phyloP scores from a whole-genome alignment of 202 grass and related monocot genomes.

The Sporobolus alterniflorus region DNA sequence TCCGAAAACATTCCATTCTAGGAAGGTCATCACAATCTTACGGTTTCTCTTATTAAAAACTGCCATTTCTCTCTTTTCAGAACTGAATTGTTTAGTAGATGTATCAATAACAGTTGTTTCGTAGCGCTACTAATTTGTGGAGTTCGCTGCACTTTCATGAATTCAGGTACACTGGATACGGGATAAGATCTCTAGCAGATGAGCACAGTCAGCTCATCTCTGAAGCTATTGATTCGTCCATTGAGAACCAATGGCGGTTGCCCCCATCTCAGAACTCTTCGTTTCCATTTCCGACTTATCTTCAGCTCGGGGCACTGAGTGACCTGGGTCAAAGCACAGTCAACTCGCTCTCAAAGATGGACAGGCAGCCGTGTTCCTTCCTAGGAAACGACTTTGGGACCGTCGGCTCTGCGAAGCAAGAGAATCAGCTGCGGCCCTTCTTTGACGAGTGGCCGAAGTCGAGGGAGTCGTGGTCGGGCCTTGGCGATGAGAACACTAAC shows the following conservation, averaged over 20 bases:
- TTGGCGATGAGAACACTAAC: constrained; percentile 51
- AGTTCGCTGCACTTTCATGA: not conserved
- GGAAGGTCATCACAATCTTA: not conserved
- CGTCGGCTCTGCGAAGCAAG: constrained; percentile 44
- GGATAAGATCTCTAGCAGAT: constrained; percentile 48
- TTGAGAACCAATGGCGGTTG: constrained; percentile 57
- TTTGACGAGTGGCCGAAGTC: constrained; percentile 87
- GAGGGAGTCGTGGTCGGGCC: constrained; percentile 63
- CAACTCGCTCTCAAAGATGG: constrained; percentile 39
- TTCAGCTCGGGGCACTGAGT: constrained; percentile 31
- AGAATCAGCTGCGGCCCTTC: constrained; percentile 79
- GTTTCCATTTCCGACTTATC: constrained; percentile 50
- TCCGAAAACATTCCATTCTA: not conserved
- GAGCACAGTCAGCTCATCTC: constrained; percentile 69
- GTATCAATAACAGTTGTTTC: too few relatives aligned
- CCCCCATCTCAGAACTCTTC: constrained; percentile 40
- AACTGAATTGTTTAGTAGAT: not conserved
- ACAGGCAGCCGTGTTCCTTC: constrained; percentile 54
- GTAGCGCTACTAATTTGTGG: not conserved
- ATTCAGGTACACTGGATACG: constrained; percentile 59
- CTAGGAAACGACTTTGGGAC: constrained; percentile 36
- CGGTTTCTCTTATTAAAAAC: not conserved
- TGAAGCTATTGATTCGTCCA: constrained; percentile 54
- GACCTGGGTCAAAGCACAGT: constrained; percentile 38
- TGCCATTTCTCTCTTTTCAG: not conserved